Evolutionary conservation across 164 flowering plant genomes (phyloP), one percentile per base, ranked within the genome.

Genomic region (Sextonia rubra): DNA sequence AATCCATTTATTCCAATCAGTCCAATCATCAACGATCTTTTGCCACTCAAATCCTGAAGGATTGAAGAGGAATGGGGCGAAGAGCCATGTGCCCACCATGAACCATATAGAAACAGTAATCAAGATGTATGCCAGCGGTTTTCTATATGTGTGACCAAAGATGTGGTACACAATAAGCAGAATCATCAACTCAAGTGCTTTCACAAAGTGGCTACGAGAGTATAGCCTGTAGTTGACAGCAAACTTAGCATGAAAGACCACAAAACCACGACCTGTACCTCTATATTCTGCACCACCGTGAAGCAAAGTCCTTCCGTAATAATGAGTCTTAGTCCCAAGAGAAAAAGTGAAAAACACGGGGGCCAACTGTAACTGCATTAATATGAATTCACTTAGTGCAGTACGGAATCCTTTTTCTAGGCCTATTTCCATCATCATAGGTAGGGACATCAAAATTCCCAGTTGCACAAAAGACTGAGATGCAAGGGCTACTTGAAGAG

Each of bases 41-140:
- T 92, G 97, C 99, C 99, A 95, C 80, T 95, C 98, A 68, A 95
- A 93, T n/a, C 99, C 98, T 29, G 98, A 95, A 52, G 99, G 99
- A 74, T 95, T 95, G 83, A 95, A 95, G 18, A 95, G 89, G 82
- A 95, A 95, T 0, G 99, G 99, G 70, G 99, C 97, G 80, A 93
- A 93, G 62, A 96, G 92, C 99, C 99, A 96, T 2, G 99, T 90
- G 6, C 91, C 98, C 64, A 93, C 99, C 97, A 96, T 84, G 77
- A 96, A 96, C 99, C 99, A 96, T 90, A 92, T 92, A 6, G 99
- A 90, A 25, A 88, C 58, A 0, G 97, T 96, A 74, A 93, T 89
- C 71, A 93, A 81, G 55, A 91, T 73, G 80, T 93, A 95, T 22
- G 93, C 92, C 64, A 91, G 74, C 3, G 89, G 73, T 64, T 86